A percentile compares a stretch with the other conserved stretches of the same genome.
Evolutionary conservation across 768 basidiomycete species (phyloP).

Genomic region (Sporobolomyces phaffii): DNA sequence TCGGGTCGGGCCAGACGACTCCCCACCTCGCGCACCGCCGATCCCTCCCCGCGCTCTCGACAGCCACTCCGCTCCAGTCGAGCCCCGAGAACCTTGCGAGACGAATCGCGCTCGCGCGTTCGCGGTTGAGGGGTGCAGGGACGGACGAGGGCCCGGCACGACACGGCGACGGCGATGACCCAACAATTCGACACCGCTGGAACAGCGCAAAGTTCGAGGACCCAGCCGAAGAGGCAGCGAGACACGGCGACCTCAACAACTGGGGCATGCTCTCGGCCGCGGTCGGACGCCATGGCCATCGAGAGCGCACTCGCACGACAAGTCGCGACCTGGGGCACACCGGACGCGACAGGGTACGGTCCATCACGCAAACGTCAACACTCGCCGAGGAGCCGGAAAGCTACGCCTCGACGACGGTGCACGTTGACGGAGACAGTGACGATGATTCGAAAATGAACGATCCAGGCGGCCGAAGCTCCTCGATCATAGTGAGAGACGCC

Average conservation of each 20-base stretch:
- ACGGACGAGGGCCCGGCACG: too few relatives aligned
- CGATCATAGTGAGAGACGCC: too few relatives aligned
- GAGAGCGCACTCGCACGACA: neutral
- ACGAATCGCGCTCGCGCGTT: too few relatives aligned
- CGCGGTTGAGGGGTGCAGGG: too few relatives aligned
- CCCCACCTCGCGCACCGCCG: neutral
- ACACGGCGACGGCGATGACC: neutral
- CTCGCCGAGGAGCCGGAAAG: slow-evolving; percentile 27
- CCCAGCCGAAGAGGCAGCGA: neutral
- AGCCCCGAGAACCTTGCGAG: too few relatives aligned
- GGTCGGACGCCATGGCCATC: neutral
- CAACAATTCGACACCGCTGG: neutral
- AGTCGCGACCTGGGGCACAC: neutral
- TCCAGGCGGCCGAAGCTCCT: neutral
- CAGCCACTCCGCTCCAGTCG: neutral
- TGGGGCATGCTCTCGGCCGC: slow-evolving; percentile 15
- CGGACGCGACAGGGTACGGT: neutral
- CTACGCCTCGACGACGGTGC: slow-evolving; percentile 9
- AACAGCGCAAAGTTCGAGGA: neutral
- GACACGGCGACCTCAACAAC: slow-evolving; percentile 1
- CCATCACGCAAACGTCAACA: neutral
- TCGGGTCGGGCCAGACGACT: neutral
- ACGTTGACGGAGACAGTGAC: slow-evolving; percentile 8
- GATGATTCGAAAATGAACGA: neutral
- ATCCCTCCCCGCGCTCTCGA: neutral